Conservation (phyloP, 352 stramenopile species). For the Pilasporangium apinafurcum region DNA sequence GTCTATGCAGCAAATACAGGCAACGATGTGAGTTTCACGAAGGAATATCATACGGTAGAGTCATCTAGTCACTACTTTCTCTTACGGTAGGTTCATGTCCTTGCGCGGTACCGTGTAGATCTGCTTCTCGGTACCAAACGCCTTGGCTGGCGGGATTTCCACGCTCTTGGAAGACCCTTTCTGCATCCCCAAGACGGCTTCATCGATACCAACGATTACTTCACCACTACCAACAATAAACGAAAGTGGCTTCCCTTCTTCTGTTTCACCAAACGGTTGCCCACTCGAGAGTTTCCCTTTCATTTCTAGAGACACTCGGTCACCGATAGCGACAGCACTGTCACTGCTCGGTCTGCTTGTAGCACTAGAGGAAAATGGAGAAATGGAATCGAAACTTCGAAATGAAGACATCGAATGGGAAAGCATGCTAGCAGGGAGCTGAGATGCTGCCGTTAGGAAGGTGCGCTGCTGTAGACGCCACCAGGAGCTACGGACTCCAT, state of each 20-base stretch:
- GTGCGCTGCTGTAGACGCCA: neutral
- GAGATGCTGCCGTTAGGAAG: slow-evolving; percentile 1
- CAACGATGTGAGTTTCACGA: no score
- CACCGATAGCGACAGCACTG: slow-evolving; percentile 32
- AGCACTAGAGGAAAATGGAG: slow-evolving; percentile 16
- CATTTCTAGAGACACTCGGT: slow-evolving; percentile 70
- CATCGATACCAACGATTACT: slow-evolving; percentile 65
- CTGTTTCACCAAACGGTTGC: slow-evolving; percentile 46
- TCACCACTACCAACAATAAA: slow-evolving; percentile 72
- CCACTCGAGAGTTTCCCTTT: slow-evolving; percentile 54
- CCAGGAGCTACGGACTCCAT: no score
- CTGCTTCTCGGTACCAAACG: slow-evolving; percentile 61
- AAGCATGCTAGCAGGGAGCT: neutral
- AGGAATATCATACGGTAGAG: no score
- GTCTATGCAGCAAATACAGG: no score
- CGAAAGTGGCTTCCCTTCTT: slow-evolving; percentile 37
- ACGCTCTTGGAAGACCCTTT: slow-evolving; percentile 62
- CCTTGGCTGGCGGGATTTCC: slow-evolving; percentile 52
- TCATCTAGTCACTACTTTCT: no score
- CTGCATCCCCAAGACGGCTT: slow-evolving; percentile 55
- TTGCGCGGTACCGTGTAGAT: slow-evolving; percentile 59
- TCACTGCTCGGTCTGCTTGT: slow-evolving; percentile 1
- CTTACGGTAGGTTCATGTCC: slow-evolving; percentile 65
- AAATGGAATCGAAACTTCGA: slow-evolving; percentile 4
- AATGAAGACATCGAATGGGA: neutral